These are phyloP conservation scores for Xerocomellus intermedius DNA, from an alignment of 768 basidiomycete genomes.

Conservation along the genomic window DNA sequence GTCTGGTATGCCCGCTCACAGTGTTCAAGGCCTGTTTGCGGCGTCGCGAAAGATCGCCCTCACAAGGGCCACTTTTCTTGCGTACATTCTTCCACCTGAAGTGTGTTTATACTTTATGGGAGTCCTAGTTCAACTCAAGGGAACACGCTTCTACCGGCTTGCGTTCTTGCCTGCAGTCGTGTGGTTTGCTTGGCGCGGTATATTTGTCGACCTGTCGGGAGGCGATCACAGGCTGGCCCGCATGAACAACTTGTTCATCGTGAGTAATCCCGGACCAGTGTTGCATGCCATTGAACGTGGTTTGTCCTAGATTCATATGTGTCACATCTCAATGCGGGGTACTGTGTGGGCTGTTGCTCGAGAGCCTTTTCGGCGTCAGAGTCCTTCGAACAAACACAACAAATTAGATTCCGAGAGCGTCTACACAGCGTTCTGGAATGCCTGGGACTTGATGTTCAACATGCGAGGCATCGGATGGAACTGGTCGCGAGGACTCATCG, in stretches of 20 bases:
- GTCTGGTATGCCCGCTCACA: not conserved
- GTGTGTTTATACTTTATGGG: conserved; percentile 49
- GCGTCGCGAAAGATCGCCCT: conserved; percentile 7
- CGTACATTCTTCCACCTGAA: conserved; percentile 42
- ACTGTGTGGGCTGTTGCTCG: conserved; percentile 17
- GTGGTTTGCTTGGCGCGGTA: conserved; percentile 43
- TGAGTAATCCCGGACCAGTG: conserved; percentile 6
- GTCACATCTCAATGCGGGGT: conserved; percentile 10
- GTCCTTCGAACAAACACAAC: not conserved
- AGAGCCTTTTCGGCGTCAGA: conserved; percentile 12
- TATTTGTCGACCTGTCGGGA: conserved; percentile 22
- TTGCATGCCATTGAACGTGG: not conserved
- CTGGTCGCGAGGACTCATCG: conserved; percentile 13
- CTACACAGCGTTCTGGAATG: conserved; percentile 21
- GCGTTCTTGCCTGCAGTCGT: conserved; percentile 48
- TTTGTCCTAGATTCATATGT: conserved; percentile 16
- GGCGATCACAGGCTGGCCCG: conserved; percentile 13
- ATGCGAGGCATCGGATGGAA: conserved; percentile 30
- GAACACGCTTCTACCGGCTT: conserved; percentile 38
- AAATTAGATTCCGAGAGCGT: not conserved
- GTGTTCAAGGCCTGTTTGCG: not conserved
- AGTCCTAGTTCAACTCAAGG: conserved; percentile 50
- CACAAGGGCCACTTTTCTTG: conserved; percentile 25
- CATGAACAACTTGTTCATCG: conserved; percentile 14
- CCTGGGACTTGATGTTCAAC: conserved; percentile 23